Evolutionary conservation across 108 stramenopile species (phyloP).

Genomic region (Craspedostauros australis): DNA sequence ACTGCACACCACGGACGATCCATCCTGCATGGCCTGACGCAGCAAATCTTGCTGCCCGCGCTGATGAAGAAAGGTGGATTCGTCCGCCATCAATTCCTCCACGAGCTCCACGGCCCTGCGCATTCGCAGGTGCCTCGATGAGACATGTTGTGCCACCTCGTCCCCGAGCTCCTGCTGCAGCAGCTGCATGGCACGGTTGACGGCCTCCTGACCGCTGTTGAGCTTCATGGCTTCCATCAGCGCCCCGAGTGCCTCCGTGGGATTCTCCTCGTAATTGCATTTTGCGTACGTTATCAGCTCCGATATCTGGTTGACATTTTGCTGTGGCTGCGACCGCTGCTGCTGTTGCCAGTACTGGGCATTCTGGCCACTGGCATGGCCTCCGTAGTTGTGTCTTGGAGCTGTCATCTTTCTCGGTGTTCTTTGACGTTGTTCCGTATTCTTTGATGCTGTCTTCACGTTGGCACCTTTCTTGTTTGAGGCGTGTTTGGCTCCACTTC

Average conservation of each 20-base stretch:
- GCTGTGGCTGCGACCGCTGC: slow-evolving; percentile 11
- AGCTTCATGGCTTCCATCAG: slow-evolving; percentile 40
- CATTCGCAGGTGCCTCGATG: slow-evolving; percentile 8
- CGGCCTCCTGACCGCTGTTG: slow-evolving; percentile 14
- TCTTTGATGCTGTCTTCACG: background rate
- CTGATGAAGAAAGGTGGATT: slow-evolving; percentile 15
- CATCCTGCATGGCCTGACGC: slow-evolving; percentile 53
- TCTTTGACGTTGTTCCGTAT: background rate
- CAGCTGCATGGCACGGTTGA: slow-evolving; percentile 22
- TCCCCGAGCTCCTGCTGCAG: slow-evolving; percentile 39
- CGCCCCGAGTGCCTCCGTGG: slow-evolving; percentile 38
- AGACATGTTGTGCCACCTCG: slow-evolving; percentile 23
- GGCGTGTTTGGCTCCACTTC: no score
- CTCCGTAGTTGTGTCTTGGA: background rate
- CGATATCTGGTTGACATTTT: slow-evolving; percentile 19
- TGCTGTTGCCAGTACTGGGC: background rate
- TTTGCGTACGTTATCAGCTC: slow-evolving; percentile 32
- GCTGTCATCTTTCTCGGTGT: background rate
- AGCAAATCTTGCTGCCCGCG: slow-evolving; percentile 33
- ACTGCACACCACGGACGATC: slow-evolving; percentile 32
- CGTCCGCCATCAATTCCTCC: background rate
- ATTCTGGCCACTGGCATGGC: background rate
- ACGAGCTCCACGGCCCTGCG: slow-evolving; percentile 19
- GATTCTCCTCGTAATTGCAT: slow-evolving; percentile 32
- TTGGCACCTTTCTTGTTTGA: no score